phyloP scores from a whole-genome alignment of 129 eudicot genomes.

The Mikania micrantha region DNA sequence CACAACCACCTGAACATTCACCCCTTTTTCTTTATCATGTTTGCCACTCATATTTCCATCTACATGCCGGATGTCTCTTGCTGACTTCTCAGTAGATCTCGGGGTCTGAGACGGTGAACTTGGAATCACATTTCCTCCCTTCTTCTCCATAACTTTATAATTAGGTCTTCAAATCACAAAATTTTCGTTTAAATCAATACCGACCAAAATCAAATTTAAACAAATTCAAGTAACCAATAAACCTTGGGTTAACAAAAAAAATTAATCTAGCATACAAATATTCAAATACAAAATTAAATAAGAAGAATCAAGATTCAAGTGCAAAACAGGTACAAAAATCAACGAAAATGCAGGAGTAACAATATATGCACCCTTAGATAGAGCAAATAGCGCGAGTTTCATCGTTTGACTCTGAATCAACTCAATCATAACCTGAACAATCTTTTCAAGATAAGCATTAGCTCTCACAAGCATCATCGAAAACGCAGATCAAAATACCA shows the following conservation, averaged over 20 bases:
- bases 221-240: neutral
- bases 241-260: neutral
- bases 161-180: constrained; percentile 18
- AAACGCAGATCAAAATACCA: constrained; percentile 12
- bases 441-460: neutral
- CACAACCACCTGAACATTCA: neutral
- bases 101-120: constrained; percentile 75
- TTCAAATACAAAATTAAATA: no score
- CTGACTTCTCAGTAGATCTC: constrained; percentile 52
- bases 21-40: constrained; percentile 1
- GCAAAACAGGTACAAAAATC: no score
- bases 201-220: constrained; percentile 4
- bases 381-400: neutral
- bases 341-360: no score
- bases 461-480: constrained; percentile 6
- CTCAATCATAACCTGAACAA: constrained; percentile 17
- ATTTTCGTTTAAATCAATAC: neutral
- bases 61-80: constrained; percentile 65
- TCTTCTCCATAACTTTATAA: constrained; percentile 38
- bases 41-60: constrained; percentile 40
- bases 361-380: neutral
- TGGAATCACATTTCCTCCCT: constrained; percentile 48
- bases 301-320: no score
- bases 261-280: neutral
- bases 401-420: constrained; percentile 16